Evolutionary conservation across 2,329 filamentous ascomycete species (phyloP), one percentile per base, ranked within the genome.

Genomic region (Exserohilum turcica): DNA sequence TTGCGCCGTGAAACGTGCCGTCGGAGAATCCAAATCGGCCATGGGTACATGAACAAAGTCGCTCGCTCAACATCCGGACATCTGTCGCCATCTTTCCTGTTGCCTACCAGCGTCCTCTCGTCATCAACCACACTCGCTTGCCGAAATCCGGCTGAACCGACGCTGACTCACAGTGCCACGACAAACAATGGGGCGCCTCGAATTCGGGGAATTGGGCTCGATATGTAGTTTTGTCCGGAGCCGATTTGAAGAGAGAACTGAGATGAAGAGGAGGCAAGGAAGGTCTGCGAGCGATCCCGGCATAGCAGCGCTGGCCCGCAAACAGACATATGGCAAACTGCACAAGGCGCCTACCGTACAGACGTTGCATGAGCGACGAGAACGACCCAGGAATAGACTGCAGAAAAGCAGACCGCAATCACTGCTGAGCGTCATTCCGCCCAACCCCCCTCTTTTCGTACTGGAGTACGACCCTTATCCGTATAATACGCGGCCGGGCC

Each of bases 401-500:
- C 59, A 55, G 24, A 62, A 62, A 43, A 45, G 48, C 29, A 40
- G 28, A 10, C 43, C 52, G 13, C 33, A 40, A 5, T 24, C 46
- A 3, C n/a, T 44, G 19, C 5, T 52, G 13, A 36, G 24, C 21
- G 33, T 21, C 6, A 27, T 40, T 18, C 48, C 33, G 8, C 35
- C 40, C 2, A 7, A 36, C 2, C 13, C 35, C 5, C 19, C 16
- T 27, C 10, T 63, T 3, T 64, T 60, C 18, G 32, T 63, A 5
- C 43, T 67, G 8, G 60, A 66, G 46, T 64, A 60, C 39, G 64
- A 66, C 33, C 55, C 56, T 9, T 67, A 67, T 44, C 61, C 64
- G 15, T 59, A 61, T 43, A 63, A 57, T 24, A 61, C 52, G 4
- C 52, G 46, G 0, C 63, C 64, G 7, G 52, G 63, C 42, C 33